phyloP scores from a whole-genome alignment of 139 green algal genomes.

The Dunaliella primolecta region DNA sequence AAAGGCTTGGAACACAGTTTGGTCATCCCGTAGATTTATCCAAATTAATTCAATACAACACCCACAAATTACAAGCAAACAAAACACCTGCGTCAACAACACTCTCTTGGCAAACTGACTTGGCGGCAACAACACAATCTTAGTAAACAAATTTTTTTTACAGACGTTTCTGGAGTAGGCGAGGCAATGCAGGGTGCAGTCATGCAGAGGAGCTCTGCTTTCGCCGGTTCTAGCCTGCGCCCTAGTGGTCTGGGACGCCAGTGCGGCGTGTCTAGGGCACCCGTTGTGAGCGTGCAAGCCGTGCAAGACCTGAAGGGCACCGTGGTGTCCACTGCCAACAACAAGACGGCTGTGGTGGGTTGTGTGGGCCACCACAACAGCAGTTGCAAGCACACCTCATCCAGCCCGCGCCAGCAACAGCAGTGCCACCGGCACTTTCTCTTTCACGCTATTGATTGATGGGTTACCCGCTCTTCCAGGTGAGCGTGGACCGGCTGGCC shows the following conservation, averaged over 20 bases:
- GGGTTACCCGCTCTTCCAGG: background rate
- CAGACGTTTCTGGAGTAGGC: too few species aligned
- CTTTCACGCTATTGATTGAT: background rate
- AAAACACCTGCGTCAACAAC: too few species aligned
- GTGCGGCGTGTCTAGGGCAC: slow-evolving; percentile 10
- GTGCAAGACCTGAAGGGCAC: slow-evolving; percentile 52
- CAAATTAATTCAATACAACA: too few species aligned
- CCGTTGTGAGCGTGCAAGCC: slow-evolving; percentile 33
- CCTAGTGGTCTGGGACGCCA: background rate
- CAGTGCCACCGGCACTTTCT: background rate
- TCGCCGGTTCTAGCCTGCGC: slow-evolving; percentile 20
- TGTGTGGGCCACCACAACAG: background rate
- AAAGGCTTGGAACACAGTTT: too few species aligned
- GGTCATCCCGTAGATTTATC: too few species aligned
- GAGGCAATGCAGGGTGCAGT: too few species aligned
- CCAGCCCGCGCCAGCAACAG: background rate
- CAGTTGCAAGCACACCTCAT: background rate
- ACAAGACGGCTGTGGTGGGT: slow-evolving; percentile 37
- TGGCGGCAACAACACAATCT: too few species aligned
- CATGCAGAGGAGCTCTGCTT: slow-evolving; percentile 26
- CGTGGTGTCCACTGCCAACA: slow-evolving; percentile 49
- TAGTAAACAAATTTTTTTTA: too few species aligned
- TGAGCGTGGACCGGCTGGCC: slow-evolving; percentile 43
- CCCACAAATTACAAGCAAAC: too few species aligned
- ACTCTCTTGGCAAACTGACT: too few species aligned